Evolutionary conservation across 805 yeast species (phyloP), one percentile per base, ranked within the genome.

Genomic region (Ogataea parapolymorpha): DNA sequence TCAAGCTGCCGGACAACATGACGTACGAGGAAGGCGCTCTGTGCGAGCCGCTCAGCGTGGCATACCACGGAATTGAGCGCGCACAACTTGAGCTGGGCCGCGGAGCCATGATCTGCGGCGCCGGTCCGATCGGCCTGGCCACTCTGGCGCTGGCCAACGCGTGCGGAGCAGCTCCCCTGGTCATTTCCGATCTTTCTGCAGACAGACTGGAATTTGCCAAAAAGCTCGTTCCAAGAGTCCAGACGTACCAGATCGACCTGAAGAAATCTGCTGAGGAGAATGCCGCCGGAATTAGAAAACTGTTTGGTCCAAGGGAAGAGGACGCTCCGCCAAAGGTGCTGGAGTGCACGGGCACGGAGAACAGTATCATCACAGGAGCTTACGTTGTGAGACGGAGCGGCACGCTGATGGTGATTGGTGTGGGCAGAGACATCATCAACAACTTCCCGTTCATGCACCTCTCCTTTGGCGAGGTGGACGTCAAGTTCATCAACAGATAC

Each of bases 121-220:
- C 80, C 15, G 81, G 82, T 14, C 80, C 81, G n/a, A 77, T 77
- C 49, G 81, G 82, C n/a, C 57, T 75, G 29, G 67, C 72, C 32
- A 59, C 75, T 17, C 66, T 77, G 31, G 46, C 69, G 3, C 54
- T 74, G 29, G 78, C 79, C 9, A 63, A 67, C 25, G 79, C 79
- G 9, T 65, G 72, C 2, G 81, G 81, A 18, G 77, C 77, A 6
- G 62, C 71, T 25, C 80, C 80, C 24, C 46, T 77, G 18, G 70
- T 67, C 15, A 72, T 75, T 48, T 70, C 78, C 3, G 81, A 76
- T 54, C 54, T 76, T 29, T 61, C 67, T 39, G 61, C 58, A 16
- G 61, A 62, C 30, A 66, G 80, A 41, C 62, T 77, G 33, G 65
- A 61, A 25, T 68, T 73, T 44, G 80, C 80, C 17, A 63, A 69